phyloP scores from a whole-genome alignment of 345 rosid genomes.

The Pistacia atlantica region DNA sequence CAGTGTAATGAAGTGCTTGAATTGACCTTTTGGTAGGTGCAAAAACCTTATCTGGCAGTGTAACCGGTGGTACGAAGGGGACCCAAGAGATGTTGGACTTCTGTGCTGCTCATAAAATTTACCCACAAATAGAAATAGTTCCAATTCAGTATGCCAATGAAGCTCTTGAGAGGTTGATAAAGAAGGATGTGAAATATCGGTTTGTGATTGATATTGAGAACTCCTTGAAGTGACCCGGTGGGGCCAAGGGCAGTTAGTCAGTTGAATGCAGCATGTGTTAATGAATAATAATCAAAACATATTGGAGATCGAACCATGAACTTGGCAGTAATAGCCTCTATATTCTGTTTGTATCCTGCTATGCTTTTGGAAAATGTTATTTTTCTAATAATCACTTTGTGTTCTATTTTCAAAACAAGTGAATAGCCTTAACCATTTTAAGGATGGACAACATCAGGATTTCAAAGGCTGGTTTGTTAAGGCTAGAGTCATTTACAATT shows the following conservation, averaged over 20 bases:
- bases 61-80: slow-evolving; percentile 66
- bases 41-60: slow-evolving; percentile 65
- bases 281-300: background rate
- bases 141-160: slow-evolving; percentile 69
- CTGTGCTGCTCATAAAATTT: slow-evolving; percentile 68
- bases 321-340: background rate
- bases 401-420: background rate
- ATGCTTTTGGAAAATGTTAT: background rate
- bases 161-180: slow-evolving; percentile 79
- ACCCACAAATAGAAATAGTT: slow-evolving; percentile 71
- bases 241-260: background rate
- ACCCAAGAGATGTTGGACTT: slow-evolving; percentile 84
- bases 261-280: background rate
- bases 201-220: slow-evolving; percentile 80
- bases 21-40: slow-evolving; percentile 47
- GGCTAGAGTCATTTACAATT: too few relatives aligned
- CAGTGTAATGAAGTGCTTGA: background rate
- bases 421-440: background rate
- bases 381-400: background rate
- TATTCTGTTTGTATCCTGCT: background rate
- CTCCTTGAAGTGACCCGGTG: slow-evolving; percentile 53
- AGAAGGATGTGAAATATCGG: slow-evolving; percentile 76
- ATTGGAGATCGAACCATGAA: background rate
- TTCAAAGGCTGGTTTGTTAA: too few relatives aligned
- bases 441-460: too few relatives aligned